Evolutionary conservation across 225 moss, liverwort and hornwort species (phyloP), one percentile per base, ranked within the genome.

Genomic region (Pleurozium schreberi): DNA sequence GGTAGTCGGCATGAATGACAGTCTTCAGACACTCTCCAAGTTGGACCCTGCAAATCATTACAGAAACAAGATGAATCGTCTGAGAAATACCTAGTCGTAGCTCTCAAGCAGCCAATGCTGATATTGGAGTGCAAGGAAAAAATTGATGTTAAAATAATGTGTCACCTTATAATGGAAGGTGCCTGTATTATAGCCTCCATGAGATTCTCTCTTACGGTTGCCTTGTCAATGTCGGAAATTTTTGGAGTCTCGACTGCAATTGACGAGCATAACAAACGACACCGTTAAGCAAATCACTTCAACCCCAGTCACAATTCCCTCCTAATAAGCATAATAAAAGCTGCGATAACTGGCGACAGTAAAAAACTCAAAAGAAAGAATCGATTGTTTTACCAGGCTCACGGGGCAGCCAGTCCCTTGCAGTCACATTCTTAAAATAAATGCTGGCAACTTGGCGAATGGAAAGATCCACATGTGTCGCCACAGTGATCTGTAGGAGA

Each of bases 21-120:
- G 99, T 99, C 94, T 99, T 99, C 92, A 97, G 89, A 84, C 99
- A 99, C 88, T 99, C 99, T 82, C 97, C 99, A 61, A 99, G 97
- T 82, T 99, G 99, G 28, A 94, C 96, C 92, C 99, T 99, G 91
- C 26, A 88, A 74, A 55, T 85, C 68, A 81, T 62, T 34, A 73
- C 47, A 70, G 9, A 47, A 47, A 74, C 60, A 67, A 80, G 40
- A 57, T 17, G 63, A 43, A 73, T 30, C 11, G 16, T 64, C 71
- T 79, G 84, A 84, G 50, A 52, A 70, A 82, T 65, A 64, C 33
- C 65, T 33, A 33, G 62, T 40, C 62, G 33, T 78, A 30, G n/a
- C 34, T 80, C 52, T 75, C 22, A 81, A 80, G 55, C 42, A 50
- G 28, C 20, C 59, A 60, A 90, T 60, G 25, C 23, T 86, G 22